Base-by-base conservation (phyloP, 192 early-diverging fungal species). In the Backusella morwellensis region DNA sequence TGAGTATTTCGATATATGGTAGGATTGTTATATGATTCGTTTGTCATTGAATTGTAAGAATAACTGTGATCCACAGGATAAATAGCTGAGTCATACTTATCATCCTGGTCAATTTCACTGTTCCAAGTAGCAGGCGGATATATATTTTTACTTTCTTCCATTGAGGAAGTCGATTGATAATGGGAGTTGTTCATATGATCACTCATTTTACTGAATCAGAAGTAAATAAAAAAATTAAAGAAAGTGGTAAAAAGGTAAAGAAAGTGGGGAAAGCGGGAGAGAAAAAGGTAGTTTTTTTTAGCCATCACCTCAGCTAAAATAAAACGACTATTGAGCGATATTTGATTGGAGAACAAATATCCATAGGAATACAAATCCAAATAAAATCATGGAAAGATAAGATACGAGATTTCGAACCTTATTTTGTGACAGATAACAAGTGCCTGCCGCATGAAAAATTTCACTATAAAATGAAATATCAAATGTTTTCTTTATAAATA, bases 391-490 rank as follows among this genome's bases (percentile, higher is more conserved):
- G 38, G n/a, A 69, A 40, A 70, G 68, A 70, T 70, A 70, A 70
- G 68, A 70, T 70, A 70, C 68, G 68, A 70, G 68, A 70, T 69
- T 35, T 35, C 21, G n/a, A 70, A 38, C 56, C 35, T 41, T 68
- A 68, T 68, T 68, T 14, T n/a, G 68, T 70, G 68, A 70, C 68
- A 70, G 68, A 70, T 40, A 70, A 69, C 34, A 69, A 70, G 21
- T 41, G 19, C 23, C 1, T 40, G 35, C 68, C 35, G 35, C 38
- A 70, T 36, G 4, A 70, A 70, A 3, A 23, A 26, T 41, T 35
- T 40, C 23, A 36, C 9, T 36, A 36, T 7, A 38, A 21, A 40
- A 41, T 70, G 21, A 11, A 40, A 70, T 23, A 19, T 34, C n/a
- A 68, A 68, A 9, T n/a, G 2, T 19, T 36, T 68, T 68, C n/a